phyloP scores from a whole-genome alignment of 768 basidiomycete species.

The Crassisporium funariophilum region DNA sequence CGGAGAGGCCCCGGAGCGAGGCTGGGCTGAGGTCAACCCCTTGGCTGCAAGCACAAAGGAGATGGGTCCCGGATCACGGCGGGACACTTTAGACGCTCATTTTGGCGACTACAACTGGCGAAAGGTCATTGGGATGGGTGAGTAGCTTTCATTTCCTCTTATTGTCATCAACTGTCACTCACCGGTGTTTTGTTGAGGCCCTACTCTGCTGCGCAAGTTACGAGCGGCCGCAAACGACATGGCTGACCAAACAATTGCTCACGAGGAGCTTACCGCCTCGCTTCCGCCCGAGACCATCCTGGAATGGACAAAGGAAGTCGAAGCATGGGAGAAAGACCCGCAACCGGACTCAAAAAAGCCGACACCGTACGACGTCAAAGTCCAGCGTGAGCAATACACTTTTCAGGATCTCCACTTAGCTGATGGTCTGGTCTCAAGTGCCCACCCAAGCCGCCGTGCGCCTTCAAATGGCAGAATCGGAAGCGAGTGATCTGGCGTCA shows the following conservation, averaged over 20 bases:
- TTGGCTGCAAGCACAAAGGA: conserved; percentile 31
- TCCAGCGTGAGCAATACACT: not conserved
- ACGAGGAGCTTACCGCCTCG: conserved; percentile 3
- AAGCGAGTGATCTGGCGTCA: conserved; percentile 1
- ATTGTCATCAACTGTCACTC: not conserved
- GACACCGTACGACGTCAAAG: conserved; percentile 5
- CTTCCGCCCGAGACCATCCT: not conserved
- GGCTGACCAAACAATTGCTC: not conserved
- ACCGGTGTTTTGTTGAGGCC: not conserved
- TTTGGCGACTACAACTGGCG: conserved; percentile 30
- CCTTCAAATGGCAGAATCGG: conserved; percentile 9
- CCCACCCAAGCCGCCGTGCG: conserved; percentile 11
- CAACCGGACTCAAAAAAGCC: not conserved
- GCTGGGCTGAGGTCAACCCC: conserved; percentile 30
- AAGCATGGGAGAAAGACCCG: conserved; percentile 9
- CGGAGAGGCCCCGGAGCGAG: conserved; percentile 36
- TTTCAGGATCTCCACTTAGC: not conserved
- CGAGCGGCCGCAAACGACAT: not conserved
- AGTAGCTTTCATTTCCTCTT: too few species aligned
- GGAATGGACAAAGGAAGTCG: conserved; percentile 1
- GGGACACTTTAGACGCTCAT: conserved; percentile 28
- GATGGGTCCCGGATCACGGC: conserved; percentile 36
- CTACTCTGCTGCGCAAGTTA: not conserved
- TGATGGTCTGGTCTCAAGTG: conserved; percentile 2
- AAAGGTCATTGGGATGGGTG: conserved; percentile 22